Base-by-base conservation (phyloP, 306 rosid species). In the Trichosanthes cucumerina region DNA sequence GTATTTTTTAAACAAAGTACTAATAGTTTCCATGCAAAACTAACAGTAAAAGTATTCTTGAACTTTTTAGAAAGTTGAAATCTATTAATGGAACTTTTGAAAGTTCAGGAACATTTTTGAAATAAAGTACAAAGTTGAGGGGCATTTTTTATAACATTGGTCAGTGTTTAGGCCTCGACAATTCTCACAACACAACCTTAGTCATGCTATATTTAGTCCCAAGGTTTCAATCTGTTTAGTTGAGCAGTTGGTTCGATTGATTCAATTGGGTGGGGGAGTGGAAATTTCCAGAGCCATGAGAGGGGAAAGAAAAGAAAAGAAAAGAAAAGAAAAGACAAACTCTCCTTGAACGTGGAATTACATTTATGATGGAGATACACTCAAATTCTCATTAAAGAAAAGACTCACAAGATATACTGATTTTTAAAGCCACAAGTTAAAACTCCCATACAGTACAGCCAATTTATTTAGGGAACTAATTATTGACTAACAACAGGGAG, bases 381-480 rank as follows among this genome's bases (percentile, higher is more conserved):
- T 24, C 41, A 13, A n/a, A n/a, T 31, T 63, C 38, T 62, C 7
- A 62, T 62, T 62, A 41, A 36, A 21, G 38, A 44, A 23, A 71
- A 71, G 38, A 71, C 76, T 39, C 10, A 5, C 33, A 41, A 43
- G 75, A 41, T 2, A 26, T 21, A 23, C n/a, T n/a, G 56, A 44
- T 26, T 71, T 71, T 33, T 13, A 26, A 71, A 24, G 76, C 6
- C 33, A 46, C 7, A 71, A 13, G 23, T n/a, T n/a, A 4, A 34
- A 47, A 39, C 23, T 80, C 54, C 74, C 83, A 58, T 24, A 41
- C n/a, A 77, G 72, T 24, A 41, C n/a, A 77, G 72, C 44, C 38
- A 43, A 43, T 43, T 77, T 56, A 56, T 77, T 39, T 9, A 59
- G 68, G 65, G 18, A 77, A 59, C 36, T 26, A 24, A 24, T 24